phyloP scores from a whole-genome alignment of 2,329 filamentous ascomycete genomes.

The Fusarium devonianum region DNA sequence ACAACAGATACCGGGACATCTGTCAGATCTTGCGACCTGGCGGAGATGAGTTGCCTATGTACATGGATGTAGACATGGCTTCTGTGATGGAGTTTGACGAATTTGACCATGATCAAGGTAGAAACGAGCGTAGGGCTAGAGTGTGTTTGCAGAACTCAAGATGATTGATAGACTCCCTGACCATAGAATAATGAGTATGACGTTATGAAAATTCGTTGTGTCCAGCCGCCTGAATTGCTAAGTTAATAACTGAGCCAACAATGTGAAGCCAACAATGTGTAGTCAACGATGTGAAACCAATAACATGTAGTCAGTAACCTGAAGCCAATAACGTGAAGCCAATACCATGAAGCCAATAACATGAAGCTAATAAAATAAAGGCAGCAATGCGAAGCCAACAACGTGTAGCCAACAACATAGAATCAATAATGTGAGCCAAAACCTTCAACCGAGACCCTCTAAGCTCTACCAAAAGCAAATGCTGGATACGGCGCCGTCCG shows the following conservation, averaged over 20 bases:
- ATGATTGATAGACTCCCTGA: not conserved
- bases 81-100: constrained; percentile 17
- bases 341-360: no score
- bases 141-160: not conserved
- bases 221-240: no score
- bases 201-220: no score
- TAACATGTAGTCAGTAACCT: no score
- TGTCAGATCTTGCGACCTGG: constrained; percentile 5
- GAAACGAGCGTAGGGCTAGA: not conserved
- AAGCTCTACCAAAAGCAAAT: not conserved
- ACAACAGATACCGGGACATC: constrained; percentile 13
- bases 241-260: no score
- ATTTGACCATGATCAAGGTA: not conserved
- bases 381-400: no score
- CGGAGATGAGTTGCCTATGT: not conserved
- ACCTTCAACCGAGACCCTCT: no score
- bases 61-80: constrained; percentile 12
- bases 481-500: constrained; percentile 4
- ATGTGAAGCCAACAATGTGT: no score
- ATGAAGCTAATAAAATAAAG: no score
- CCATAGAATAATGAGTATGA: not conserved
- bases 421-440: not conserved
- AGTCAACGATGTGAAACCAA: no score
- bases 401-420: not conserved
- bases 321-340: no score